Evolutionary conservation across 179 eudicot genomes (phyloP).

Genomic region (Vitellaria paradoxa): DNA sequence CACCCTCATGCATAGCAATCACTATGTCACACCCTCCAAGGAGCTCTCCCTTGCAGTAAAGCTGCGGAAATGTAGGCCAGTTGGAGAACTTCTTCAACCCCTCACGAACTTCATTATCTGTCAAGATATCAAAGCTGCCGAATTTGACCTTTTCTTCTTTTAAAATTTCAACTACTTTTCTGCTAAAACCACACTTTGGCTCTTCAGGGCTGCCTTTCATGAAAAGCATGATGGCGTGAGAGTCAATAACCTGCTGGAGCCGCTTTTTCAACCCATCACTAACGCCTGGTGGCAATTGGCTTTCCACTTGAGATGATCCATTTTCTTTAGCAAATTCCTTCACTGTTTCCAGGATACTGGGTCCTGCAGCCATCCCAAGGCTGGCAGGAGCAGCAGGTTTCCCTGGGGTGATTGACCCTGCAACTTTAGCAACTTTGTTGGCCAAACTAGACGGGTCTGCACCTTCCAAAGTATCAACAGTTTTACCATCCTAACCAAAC

Average conservation of each 20-base stretch:
- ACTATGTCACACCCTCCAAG: conserved; percentile 84
- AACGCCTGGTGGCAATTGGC: conserved; percentile 24
- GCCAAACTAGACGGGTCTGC: conserved; percentile 92
- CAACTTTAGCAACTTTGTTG: conserved; percentile 86
- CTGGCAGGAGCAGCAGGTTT: conserved; percentile 94
- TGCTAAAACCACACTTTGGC: conserved; percentile 88
- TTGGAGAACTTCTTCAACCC: conserved; percentile 88
- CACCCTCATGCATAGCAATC: conserved; percentile 83
- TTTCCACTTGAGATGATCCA: conserved; percentile 29
- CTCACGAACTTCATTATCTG: conserved; percentile 70
- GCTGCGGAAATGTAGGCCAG: conserved; percentile 98
- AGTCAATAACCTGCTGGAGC: conserved; percentile 55
- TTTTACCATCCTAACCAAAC: conserved; percentile 63
- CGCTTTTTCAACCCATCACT: conserved; percentile 41
- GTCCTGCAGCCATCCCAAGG: conserved; percentile 90
- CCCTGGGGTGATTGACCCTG: conserved; percentile 55
- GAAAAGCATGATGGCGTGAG: conserved; percentile 85
- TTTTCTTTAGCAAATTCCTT: conserved; percentile 59
- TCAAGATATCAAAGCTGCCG: conserved; percentile 84
- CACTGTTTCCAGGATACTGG: conserved; percentile 67
- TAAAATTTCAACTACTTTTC: conserved; percentile 73
- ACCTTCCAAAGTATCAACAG: conserved; percentile 85
- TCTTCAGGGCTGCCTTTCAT: conserved; percentile 91
- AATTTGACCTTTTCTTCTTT: conserved; percentile 68
- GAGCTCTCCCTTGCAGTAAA: conserved; percentile 90